A percentile compares a stretch with the other conserved stretches of the same genome.
These are phyloP conservation scores for Debaryomyces coudertii DNA, from an alignment of 1,139 yeast species.

Conservation along the genomic window DNA sequence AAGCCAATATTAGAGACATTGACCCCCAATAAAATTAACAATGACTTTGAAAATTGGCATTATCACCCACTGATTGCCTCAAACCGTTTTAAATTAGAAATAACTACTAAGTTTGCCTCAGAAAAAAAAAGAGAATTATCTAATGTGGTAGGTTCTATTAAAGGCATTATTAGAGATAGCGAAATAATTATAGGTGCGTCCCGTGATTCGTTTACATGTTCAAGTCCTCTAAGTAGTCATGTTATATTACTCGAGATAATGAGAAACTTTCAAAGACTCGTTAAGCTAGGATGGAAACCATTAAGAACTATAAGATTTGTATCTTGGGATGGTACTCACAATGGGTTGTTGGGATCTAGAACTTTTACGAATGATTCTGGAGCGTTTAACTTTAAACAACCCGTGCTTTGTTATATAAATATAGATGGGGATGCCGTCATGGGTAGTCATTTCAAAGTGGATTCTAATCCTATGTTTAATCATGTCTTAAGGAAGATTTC, in stretches of 20 bases:
- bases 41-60: conserved; percentile 29
- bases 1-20: conserved; percentile 39
- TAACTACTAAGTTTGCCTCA: conserved; percentile 22
- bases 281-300: conserved; percentile 48
- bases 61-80: conserved; percentile 24
- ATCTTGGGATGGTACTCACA: conserved; percentile 47
- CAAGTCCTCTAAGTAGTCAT: conserved; percentile 46
- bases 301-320: conserved; percentile 45
- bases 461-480: conserved; percentile 40
- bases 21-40: conserved; percentile 10
- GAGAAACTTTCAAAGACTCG: conserved; percentile 39
- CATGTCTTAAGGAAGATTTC: conserved; percentile 37
- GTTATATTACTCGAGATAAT: conserved; percentile 46
- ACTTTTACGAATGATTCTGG: conserved; percentile 26
- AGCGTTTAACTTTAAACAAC: conserved; percentile 25
- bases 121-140: conserved; percentile 25
- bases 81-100: conserved; percentile 21
- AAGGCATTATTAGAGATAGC: conserved; percentile 47
- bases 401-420: conserved; percentile 42
- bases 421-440: conserved; percentile 45
- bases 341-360: conserved; percentile 40
- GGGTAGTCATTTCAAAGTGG: conserved; percentile 44
- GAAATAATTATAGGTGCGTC: conserved; percentile 47
- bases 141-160: conserved; percentile 39
- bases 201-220: conserved; percentile 42